phyloP scores from a whole-genome alignment of 164 flowering plant species.

The Protea cynaroides region DNA sequence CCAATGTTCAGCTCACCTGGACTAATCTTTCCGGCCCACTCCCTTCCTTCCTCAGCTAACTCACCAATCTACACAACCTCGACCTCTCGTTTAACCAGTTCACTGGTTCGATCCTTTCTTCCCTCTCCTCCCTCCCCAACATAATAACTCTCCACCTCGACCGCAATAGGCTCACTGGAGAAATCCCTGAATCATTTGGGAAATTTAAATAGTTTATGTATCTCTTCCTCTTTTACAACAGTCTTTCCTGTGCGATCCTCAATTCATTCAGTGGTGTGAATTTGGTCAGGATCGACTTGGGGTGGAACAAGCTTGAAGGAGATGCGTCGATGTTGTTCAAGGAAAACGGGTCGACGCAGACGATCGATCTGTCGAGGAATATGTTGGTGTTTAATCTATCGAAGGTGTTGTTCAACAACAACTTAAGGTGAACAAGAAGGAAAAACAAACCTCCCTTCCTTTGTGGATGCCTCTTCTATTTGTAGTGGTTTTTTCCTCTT shows the following conservation, averaged over 20 bases:
- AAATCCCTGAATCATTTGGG: conserved; percentile 54
- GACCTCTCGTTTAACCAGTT: conserved; percentile 56
- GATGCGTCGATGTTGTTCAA: conserved; percentile 46
- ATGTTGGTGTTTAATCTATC: conserved; percentile 50
- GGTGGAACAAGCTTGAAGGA: conserved; percentile 39
- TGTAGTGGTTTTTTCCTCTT: neutral
- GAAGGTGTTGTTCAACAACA: conserved; percentile 32
- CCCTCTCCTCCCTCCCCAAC: conserved; percentile 32
- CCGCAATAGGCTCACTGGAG: conserved; percentile 55
- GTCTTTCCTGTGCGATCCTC: conserved; percentile 53
- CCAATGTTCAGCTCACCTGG: conserved; percentile 36
- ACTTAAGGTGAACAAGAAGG: too few species aligned
- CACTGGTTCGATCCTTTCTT: conserved; percentile 54
- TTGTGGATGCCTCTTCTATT: neutral
- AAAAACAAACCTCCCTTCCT: too few species aligned
- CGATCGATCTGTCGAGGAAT: conserved; percentile 44
- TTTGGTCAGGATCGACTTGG: conserved; percentile 33
- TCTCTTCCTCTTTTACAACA: conserved; percentile 55
- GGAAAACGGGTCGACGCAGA: conserved; percentile 18
- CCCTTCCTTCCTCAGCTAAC: conserved; percentile 47
- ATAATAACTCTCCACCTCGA: conserved; percentile 39
- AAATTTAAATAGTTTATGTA: conserved; percentile 11
- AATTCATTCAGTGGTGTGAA: conserved; percentile 29
- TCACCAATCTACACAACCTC: conserved; percentile 31
- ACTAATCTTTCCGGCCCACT: conserved; percentile 54